phyloP scores from a whole-genome alignment of 768 basidiomycete genomes.

The Lactarius tabidus region DNA sequence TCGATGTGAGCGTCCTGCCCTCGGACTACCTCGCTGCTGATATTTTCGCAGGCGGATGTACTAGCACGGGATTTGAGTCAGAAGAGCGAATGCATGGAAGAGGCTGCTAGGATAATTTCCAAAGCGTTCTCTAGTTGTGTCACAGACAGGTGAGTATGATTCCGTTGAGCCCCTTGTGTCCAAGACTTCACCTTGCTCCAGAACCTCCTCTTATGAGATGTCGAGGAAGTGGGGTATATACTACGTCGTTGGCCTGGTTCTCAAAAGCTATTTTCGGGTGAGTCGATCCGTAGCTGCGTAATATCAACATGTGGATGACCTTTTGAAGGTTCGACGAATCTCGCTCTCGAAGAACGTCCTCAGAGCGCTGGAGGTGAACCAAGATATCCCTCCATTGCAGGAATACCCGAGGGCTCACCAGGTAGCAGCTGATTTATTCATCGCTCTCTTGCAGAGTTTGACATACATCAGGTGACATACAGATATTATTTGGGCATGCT shows the following conservation, averaged over 20 bases:
- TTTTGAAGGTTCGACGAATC: constrained; percentile 76
- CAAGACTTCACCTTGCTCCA: constrained; percentile 27
- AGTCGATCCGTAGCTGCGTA: constrained; percentile 31
- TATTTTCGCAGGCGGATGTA: constrained; percentile 18
- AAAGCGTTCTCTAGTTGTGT: constrained; percentile 90
- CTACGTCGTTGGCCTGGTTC: constrained; percentile 82
- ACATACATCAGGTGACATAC: constrained; percentile 71
- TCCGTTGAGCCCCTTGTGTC: not conserved
- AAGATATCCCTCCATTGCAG: constrained; percentile 75
- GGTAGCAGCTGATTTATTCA: constrained; percentile 38
- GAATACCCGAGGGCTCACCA: constrained; percentile 84
- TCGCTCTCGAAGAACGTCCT: constrained; percentile 90
- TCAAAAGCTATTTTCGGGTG: constrained; percentile 94
- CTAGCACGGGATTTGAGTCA: constrained; percentile 43
- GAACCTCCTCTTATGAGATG: constrained; percentile 64
- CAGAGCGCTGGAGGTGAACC: constrained; percentile 79
- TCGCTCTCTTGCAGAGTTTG: constrained; percentile 21
- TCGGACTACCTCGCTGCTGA: not conserved
- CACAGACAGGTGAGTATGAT: constrained; percentile 60
- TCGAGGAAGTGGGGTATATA: constrained; percentile 91
- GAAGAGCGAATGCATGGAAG: constrained; percentile 71
- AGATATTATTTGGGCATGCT: constrained; percentile 94
- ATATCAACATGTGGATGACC: not conserved
- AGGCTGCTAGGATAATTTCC: constrained; percentile 79
- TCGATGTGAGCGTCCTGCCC: constrained; percentile 52